Percentiles rank a stretch among this genome's conserved stretches.
phyloP scores from a whole-genome alignment of 2,329 filamentous ascomycete genomes.

The Penicillium sp. region DNA sequence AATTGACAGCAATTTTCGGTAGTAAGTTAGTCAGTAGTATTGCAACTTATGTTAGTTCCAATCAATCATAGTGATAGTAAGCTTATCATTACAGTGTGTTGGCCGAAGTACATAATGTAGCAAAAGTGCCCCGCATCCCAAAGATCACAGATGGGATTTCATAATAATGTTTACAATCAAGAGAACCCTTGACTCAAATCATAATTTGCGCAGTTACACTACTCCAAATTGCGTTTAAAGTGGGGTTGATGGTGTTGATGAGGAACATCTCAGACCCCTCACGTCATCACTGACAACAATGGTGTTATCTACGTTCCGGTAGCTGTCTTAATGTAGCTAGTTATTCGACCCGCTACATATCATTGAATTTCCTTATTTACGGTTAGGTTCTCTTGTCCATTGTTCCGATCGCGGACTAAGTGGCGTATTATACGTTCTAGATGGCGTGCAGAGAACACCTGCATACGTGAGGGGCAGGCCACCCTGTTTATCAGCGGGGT shows the following conservation, averaged over 20 bases:
- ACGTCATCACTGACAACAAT: constrained; percentile 24
- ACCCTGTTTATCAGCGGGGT: background rate
- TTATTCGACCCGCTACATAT: background rate
- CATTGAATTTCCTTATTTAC: background rate
- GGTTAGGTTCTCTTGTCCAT: background rate
- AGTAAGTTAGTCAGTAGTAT: too few relatives aligned
- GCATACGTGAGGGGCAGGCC: background rate
- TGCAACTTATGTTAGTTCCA: too few relatives aligned
- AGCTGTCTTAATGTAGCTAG: background rate
- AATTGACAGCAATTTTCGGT: too few relatives aligned
- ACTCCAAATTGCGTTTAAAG: constrained; percentile 19
- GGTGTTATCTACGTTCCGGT: constrained; percentile 16
- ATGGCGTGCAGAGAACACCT: constrained; percentile 18
- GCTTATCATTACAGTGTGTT: too few relatives aligned
- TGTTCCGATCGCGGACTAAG: background rate
- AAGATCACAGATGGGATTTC: background rate
- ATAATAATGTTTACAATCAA: background rate
- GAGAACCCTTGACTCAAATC: background rate
- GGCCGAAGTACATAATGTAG: too few relatives aligned
- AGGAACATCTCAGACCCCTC: background rate
- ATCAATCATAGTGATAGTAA: too few relatives aligned
- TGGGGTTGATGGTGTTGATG: constrained; percentile 20
- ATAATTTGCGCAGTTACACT: background rate
- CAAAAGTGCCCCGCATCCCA: too few relatives aligned
- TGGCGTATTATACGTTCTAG: constrained; percentile 15